Percentiles rank a stretch among this genome's conserved stretches.
Evolutionary conservation across 192 early-diverging fungal genomes (phyloP).

Genomic region (Chytriomyces sp.): DNA sequence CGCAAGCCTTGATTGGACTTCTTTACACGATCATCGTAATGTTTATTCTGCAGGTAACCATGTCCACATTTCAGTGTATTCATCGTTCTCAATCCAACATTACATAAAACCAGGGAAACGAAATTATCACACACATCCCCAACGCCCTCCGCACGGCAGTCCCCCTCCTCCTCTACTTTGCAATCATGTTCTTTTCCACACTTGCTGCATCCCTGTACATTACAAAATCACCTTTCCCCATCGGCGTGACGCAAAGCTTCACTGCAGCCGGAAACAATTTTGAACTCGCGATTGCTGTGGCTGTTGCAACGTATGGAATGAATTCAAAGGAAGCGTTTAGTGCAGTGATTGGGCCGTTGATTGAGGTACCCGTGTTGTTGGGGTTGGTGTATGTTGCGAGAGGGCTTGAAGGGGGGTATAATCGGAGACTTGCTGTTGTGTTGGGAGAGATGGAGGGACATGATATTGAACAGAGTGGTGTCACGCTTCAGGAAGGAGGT

Average conservation of each 20-base stretch:
- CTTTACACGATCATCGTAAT: conserved; percentile 73
- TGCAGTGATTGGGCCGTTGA: conserved; percentile 70
- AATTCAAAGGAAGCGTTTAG: conserved; percentile 67
- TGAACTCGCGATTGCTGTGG: conserved; percentile 77
- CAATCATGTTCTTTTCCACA: conserved; percentile 57
- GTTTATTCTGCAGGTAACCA: conserved; percentile 63
- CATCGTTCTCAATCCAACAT: conserved; percentile 6
- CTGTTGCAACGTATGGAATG: conserved; percentile 69
- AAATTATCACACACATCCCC: conserved; percentile 67
- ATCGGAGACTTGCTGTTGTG: conserved; percentile 12
- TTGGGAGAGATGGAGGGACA: neutral
- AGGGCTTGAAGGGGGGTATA: neutral
- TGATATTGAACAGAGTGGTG: neutral
- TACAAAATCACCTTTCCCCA: conserved; percentile 48
- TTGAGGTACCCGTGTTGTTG: conserved; percentile 73
- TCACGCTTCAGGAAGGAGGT: too few species aligned
- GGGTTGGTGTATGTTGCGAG: conserved; percentile 52
- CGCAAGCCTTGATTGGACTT: conserved; percentile 62
- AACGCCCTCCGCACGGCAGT: conserved; percentile 63
- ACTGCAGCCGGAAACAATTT: conserved; percentile 75
- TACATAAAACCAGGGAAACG: conserved; percentile 47
- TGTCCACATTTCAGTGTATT: neutral
- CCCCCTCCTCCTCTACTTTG: conserved; percentile 70
- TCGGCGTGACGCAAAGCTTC: conserved; percentile 64
- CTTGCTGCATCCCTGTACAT: conserved; percentile 39